Conservation (phyloP, 176 grass and related monocot genomes). For the Lolium perenne region DNA sequence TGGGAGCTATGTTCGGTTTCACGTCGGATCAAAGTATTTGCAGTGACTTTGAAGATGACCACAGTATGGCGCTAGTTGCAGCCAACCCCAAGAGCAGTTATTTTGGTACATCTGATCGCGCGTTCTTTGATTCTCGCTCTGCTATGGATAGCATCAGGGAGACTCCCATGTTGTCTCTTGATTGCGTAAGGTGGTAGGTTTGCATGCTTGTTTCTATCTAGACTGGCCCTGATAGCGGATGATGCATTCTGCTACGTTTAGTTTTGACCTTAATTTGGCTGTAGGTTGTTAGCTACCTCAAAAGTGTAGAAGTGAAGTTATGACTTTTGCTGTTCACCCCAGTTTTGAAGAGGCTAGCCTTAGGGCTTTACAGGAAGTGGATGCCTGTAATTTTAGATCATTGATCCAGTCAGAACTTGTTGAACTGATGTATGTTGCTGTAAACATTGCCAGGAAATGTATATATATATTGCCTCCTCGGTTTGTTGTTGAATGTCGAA, state of each 20-base stretch:
- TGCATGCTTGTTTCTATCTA: conserved; percentile 2
- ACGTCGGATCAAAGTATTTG: conserved; percentile 38
- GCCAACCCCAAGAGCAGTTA: conserved; percentile 16
- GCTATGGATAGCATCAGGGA: conserved; percentile 39
- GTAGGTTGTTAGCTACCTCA: not conserved
- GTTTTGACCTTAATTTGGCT: not conserved
- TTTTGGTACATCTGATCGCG: conserved; percentile 34
- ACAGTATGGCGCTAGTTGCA: conserved; percentile 30
- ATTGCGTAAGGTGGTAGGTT: conserved; percentile 43
- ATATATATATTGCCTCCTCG: not conserved
- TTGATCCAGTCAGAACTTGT: not conserved
- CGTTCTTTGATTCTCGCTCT: conserved; percentile 37
- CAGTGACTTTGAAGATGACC: conserved; percentile 35
- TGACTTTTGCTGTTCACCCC: not conserved
- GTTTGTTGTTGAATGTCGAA: not conserved
- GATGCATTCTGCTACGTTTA: not conserved
- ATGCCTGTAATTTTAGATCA: not conserved
- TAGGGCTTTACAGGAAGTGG: not conserved
- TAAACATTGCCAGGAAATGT: conserved; percentile 11
- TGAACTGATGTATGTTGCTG: conserved; percentile 1
- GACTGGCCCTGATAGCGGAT: not conserved
- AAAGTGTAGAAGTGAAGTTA: conserved; percentile 1
- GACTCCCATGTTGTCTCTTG: conserved; percentile 12
- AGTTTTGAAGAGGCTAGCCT: conserved; percentile 9
- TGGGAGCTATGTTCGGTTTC: conserved; percentile 12